Percentiles rank a stretch among this genome's conserved stretches.
phyloP scores from a whole-genome alignment of 192 early-diverging fungal species.

The Podila epigama region DNA sequence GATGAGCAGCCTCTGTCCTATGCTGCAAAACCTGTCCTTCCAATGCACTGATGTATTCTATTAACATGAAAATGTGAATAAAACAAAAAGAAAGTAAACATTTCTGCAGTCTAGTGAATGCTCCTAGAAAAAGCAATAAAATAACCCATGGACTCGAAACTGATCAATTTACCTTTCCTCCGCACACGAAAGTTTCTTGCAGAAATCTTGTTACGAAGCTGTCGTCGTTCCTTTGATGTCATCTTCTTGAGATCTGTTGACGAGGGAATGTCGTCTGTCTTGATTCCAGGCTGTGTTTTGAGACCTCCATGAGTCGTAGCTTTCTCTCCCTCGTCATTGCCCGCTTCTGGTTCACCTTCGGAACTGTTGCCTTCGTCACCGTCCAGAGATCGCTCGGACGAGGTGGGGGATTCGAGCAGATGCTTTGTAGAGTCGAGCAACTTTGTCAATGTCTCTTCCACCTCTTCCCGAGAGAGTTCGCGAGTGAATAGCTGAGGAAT shows the following conservation, averaged over 20 bases:
- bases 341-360: not conserved
- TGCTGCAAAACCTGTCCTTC: slow-evolving; percentile 43
- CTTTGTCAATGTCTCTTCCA: slow-evolving; percentile 22
- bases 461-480: slow-evolving; percentile 23
- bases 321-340: not conserved
- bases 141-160: not conserved
- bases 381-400: not conserved
- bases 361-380: not conserved
- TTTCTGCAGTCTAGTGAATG: not conserved
- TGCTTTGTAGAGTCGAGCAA: slow-evolving; percentile 41
- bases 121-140: not conserved
- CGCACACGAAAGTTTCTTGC: slow-evolving; percentile 85
- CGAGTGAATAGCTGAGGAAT: slow-evolving; percentile 34
- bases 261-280: slow-evolving; percentile 43
- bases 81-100: not conserved
- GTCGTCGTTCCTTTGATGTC: slow-evolving; percentile 78
- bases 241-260: slow-evolving; percentile 64
- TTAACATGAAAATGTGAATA: not conserved
- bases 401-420: slow-evolving; percentile 6
- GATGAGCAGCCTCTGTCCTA: slow-evolving; percentile 34
- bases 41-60: slow-evolving; percentile 37
- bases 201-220: slow-evolving; percentile 87
- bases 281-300: slow-evolving; percentile 44
- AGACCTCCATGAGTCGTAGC: slow-evolving; percentile 23
- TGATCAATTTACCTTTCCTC: slow-evolving; percentile 66